These are phyloP conservation scores for Cercophora newfieldiana DNA, from an alignment of 495 filamentous ascomycete genomes.

Conservation along the genomic window DNA sequence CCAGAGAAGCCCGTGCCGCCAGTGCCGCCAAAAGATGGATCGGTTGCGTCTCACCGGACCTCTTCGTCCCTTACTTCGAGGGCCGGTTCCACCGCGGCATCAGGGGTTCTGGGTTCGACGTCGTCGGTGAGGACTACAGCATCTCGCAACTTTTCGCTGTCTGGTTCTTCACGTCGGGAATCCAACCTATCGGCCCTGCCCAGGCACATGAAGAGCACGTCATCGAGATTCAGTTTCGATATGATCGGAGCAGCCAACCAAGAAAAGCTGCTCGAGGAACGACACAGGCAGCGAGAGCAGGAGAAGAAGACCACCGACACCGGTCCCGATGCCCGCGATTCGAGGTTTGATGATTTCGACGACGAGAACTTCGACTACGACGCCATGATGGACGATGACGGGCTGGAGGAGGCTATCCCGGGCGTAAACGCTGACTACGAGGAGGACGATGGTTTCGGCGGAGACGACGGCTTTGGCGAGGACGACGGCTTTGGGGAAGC, in stretches of 20 bases:
- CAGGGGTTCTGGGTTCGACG: conserved; percentile 14
- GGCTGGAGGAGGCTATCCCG: conserved; percentile 73
- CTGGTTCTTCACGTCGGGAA: conserved; percentile 41
- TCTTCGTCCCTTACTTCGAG: conserved; percentile 37
- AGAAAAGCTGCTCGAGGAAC: conserved; percentile 82
- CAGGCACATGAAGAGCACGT: conserved; percentile 80
- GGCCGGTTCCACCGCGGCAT: conserved; percentile 25
- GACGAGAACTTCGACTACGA: conserved; percentile 70
- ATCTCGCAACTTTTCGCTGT: conserved; percentile 39
- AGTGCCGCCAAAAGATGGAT: conserved; percentile 41
- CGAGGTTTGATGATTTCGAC: conserved; percentile 62
- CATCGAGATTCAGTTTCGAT: conserved; percentile 90
- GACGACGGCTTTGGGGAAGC: conserved; percentile 29
- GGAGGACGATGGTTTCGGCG: conserved; percentile 37
- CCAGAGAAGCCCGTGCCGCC: conserved; percentile 29
- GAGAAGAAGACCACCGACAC: conserved; percentile 47
- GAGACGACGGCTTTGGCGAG: conserved; percentile 31
- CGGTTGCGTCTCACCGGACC: conserved; percentile 25
- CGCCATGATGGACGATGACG: conserved; percentile 68
- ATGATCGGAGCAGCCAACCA: conserved; percentile 80
- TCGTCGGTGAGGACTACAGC: conserved; percentile 31
- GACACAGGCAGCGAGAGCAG: conserved; percentile 71
- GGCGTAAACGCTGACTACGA: conserved; percentile 70
- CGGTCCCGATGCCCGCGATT: conserved; percentile 34
- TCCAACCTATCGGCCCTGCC: conserved; percentile 56